Evolutionary conservation across 2,329 filamentous ascomycete species (phyloP).

Genomic region (Aspergillus arachidicola): DNA sequence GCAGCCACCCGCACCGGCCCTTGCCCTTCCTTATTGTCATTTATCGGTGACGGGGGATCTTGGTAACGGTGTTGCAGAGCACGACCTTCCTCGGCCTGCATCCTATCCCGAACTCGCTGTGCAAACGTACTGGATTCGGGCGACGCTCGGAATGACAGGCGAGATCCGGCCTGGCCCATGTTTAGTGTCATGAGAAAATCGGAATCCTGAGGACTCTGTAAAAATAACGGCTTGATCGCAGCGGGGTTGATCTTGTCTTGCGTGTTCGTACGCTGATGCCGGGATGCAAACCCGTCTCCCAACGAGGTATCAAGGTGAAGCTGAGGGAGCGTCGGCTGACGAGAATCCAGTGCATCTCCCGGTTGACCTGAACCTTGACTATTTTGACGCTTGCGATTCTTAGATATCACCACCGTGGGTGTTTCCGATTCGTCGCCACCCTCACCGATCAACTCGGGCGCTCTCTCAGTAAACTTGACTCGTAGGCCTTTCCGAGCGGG

Average conservation of each 20-base stretch:
- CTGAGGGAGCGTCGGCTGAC: slow-evolving; percentile 26
- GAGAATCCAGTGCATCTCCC: slow-evolving; percentile 24
- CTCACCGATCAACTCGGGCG: slow-evolving; percentile 83
- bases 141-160: slow-evolving; percentile 43
- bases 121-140: slow-evolving; percentile 49
- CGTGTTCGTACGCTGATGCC: slow-evolving; percentile 17
- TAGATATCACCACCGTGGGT: slow-evolving; percentile 71
- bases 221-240: slow-evolving; percentile 31
- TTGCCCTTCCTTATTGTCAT: slow-evolving; percentile 24
- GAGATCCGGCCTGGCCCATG: slow-evolving; percentile 33
- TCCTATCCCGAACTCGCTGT: slow-evolving; percentile 51
- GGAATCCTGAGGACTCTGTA: slow-evolving; percentile 38
- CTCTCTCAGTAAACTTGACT: slow-evolving; percentile 72
- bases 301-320: slow-evolving; percentile 39
- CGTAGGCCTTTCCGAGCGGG: slow-evolving; percentile 66
- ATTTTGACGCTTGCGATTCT: slow-evolving; percentile 37
- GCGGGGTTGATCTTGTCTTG: slow-evolving; percentile 18
- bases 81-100: slow-evolving; percentile 56
- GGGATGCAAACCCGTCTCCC: slow-evolving; percentile 16
- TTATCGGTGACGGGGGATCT: slow-evolving; percentile 32
- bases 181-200: slow-evolving; percentile 41
- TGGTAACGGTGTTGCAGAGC: slow-evolving; percentile 50
- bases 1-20: slow-evolving; percentile 6
- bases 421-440: slow-evolving; percentile 84
- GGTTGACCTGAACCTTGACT: slow-evolving; percentile 20